Evolutionary conservation across 192 early-diverging fungal species (phyloP), one percentile per base, ranked within the genome.

Genomic region (Coemansia sp.): DNA sequence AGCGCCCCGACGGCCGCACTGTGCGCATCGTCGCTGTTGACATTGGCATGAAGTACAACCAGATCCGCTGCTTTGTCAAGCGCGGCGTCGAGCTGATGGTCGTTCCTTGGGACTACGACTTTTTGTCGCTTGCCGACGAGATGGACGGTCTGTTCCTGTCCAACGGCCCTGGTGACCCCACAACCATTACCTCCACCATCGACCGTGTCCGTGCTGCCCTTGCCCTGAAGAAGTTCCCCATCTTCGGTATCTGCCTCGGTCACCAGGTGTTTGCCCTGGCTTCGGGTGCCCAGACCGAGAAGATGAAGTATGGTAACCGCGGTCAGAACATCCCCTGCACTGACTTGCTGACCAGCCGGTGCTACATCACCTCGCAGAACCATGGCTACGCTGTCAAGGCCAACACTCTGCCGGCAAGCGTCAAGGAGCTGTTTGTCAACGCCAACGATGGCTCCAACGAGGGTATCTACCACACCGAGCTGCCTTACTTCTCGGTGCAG

Each of bases 291-390:
- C 76, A 84, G 66, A 98, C 97, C 31, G 86, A 86, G 72, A 99
- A 99, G 85, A 93, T 99, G 92, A 94, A 94, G 72, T 99, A 91
- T 72, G 97, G 97, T 71, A 99, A 99, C 87, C 92, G 97, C 73
- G 97, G 97, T 29, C 97, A 99, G 75, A 99, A 99, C 85, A 98
- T 99, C 68, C 97, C 97, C 32, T 99, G 97, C 85, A 97, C 96
- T 0, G 88, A 98, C 79, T 82, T 94, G 87, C 86, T 92, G 63
- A 95, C 94, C 61, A 91, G 96, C 60, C 92, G 96, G 51, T 99
- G 97, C 81, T 96, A 96, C 84, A 99, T 99, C 68, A 96, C 94
- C 5, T 96, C 96, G 8, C 97, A 99, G 85, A 99, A 99, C 85
- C 97, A 98, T 78, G 96, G 95, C 29, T 99, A 92, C 82, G 95